Conservation (phyloP, 2,329 filamentous ascomycete genomes). For the Penicillium sp. region DNA sequence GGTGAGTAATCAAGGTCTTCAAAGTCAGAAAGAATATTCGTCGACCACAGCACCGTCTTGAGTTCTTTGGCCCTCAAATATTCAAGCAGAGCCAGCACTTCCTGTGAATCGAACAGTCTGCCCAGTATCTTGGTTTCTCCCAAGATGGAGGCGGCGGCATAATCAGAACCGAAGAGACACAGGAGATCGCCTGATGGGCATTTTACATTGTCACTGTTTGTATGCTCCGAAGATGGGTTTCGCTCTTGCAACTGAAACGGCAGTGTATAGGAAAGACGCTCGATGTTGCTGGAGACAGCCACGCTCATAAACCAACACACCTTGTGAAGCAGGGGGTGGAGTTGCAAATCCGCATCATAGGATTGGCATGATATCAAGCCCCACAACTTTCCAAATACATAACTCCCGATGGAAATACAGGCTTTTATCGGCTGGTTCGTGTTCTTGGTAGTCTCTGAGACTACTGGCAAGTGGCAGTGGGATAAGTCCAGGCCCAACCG, state of each 20-base stretch:
- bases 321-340: slow-evolving; percentile 83
- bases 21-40: slow-evolving; percentile 71
- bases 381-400: slow-evolving; percentile 81
- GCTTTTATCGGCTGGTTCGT: slow-evolving; percentile 78
- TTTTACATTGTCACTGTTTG: slow-evolving; percentile 72
- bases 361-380: slow-evolving; percentile 81
- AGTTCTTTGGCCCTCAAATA: slow-evolving; percentile 74
- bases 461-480: slow-evolving; percentile 76
- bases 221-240: slow-evolving; percentile 69
- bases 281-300: slow-evolving; percentile 79
- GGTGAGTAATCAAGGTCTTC: slow-evolving; percentile 75
- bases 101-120: slow-evolving; percentile 70
- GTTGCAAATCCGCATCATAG: slow-evolving; percentile 75
- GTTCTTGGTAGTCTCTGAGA: slow-evolving; percentile 81
- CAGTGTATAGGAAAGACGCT: slow-evolving; percentile 78
- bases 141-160: slow-evolving; percentile 74
- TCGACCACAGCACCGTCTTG: slow-evolving; percentile 71
- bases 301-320: slow-evolving; percentile 87
- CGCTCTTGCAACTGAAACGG: slow-evolving; percentile 76
- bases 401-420: slow-evolving; percentile 89
- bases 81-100: slow-evolving; percentile 77
- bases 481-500: slow-evolving; percentile 74
- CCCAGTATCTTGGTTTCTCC: slow-evolving; percentile 84
- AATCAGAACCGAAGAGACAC: slow-evolving; percentile 79
- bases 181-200: slow-evolving; percentile 80